phyloP scores from a whole-genome alignment of 768 basidiomycete species.

The Podaxis carcinomalis region DNA sequence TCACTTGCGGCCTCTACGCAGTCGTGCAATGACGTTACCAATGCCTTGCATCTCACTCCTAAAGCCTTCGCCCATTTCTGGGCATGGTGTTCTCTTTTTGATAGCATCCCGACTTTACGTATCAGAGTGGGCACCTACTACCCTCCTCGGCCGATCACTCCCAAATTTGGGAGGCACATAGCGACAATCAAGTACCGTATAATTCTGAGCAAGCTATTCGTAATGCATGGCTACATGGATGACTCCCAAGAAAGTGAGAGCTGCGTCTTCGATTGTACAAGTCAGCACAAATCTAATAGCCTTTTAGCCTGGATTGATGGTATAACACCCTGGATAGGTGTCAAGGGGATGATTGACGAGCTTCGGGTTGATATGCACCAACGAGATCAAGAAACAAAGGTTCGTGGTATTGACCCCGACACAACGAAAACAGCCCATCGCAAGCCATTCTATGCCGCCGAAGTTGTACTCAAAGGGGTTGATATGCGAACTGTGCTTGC shows the following conservation, averaged over 20 bases:
- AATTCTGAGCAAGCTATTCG: conserved; percentile 68
- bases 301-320: conserved; percentile 71
- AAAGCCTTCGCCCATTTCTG: conserved; percentile 86
- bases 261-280: not conserved
- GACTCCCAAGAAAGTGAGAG: conserved; percentile 60
- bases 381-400: conserved; percentile 73
- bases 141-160: conserved; percentile 64
- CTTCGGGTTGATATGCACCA: conserved; percentile 93
- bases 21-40: conserved; percentile 19
- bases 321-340: conserved; percentile 73
- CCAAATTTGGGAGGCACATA: conserved; percentile 84
- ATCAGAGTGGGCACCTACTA: conserved; percentile 87
- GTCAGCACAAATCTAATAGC: not conserved
- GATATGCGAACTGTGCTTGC: conserved; percentile 79
- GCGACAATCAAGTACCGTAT: conserved; percentile 92
- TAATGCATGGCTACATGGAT: conserved; percentile 86
- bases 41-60: conserved; percentile 72
- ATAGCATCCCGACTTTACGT: conserved; percentile 71
- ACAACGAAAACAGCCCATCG: conserved; percentile 60
- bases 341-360: conserved; percentile 78
- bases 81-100: conserved; percentile 88
- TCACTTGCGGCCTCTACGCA: conserved; percentile 70
- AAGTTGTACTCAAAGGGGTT: conserved; percentile 73
- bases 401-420: conserved; percentile 51
- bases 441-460: conserved; percentile 86